phyloP scores from a whole-genome alignment of 1,284 basidiomycete species.

The Vanrija pseudolonga region DNA sequence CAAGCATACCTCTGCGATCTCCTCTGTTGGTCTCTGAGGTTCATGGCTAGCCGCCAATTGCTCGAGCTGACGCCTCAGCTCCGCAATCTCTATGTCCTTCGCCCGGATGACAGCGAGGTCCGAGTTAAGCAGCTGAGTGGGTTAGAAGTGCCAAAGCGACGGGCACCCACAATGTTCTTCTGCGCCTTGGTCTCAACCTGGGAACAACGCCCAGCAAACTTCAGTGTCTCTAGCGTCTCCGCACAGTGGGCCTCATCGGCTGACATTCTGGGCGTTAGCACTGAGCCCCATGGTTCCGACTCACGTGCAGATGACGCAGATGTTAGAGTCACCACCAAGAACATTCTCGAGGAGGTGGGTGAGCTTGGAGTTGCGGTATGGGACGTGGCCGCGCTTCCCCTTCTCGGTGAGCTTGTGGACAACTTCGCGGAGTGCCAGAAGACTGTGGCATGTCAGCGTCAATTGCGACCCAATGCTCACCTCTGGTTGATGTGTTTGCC shows the following conservation, averaged over 20 bases:
- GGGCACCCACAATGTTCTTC: slow-evolving; percentile 53
- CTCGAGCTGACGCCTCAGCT: slow-evolving; percentile 43
- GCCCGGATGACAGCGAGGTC: slow-evolving; percentile 49
- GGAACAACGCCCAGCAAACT: slow-evolving; percentile 57
- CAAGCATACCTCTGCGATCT: slow-evolving; percentile 21
- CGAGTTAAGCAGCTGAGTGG: slow-evolving; percentile 34
- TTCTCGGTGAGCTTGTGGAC: slow-evolving; percentile 57
- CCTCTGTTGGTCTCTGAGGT: neutral
- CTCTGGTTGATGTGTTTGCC: slow-evolving; percentile 59
- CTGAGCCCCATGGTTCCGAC: neutral
- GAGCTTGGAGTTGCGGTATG: slow-evolving; percentile 57
- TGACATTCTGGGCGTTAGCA: slow-evolving; percentile 24
- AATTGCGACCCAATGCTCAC: slow-evolving; percentile 12
- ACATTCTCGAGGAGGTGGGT: slow-evolving; percentile 57
- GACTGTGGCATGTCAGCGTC: slow-evolving; percentile 24
- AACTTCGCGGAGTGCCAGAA: slow-evolving; percentile 55
- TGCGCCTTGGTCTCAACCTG: slow-evolving; percentile 57
- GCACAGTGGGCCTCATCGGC: slow-evolving; percentile 52
- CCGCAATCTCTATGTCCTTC: slow-evolving; percentile 51
- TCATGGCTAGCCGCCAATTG: slow-evolving; percentile 9
- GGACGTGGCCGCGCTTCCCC: slow-evolving; percentile 50
- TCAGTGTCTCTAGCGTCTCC: slow-evolving; percentile 57
- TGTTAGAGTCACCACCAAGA: slow-evolving; percentile 56
- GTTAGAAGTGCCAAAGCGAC: neutral
- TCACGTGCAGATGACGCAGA: slow-evolving; percentile 57